Evolutionary conservation across 2,329 filamentous ascomycete species (phyloP), one percentile per base, ranked within the genome.

Genomic region (Talaromyces sp.): DNA sequence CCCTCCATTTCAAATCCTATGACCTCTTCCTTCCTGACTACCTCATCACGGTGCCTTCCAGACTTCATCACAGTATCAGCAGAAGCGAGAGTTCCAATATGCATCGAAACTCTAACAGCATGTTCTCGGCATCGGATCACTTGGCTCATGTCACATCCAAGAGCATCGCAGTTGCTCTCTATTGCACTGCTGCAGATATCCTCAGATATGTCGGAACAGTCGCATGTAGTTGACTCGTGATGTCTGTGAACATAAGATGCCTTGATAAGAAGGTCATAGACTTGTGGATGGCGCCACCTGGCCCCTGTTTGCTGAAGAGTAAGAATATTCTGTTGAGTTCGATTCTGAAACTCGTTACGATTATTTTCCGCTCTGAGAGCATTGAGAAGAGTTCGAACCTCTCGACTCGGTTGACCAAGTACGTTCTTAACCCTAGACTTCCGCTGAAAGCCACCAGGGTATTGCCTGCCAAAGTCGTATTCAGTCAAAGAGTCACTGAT

Each of bases 1-100:
- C 66, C 69, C 59, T 73, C 71, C 68, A 70, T 73, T 62, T 72
- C 71, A 25, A 73, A 70, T 1, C 67, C 69, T 7, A 67, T 57
- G 35, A 59, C 57, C 28, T 64, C 40, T 5, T 63, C 16, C 16
- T 35, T n/a, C 23, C 12, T n/a, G 14, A 37, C 42, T 21, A 63
- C n/a, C 4, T 21, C 23, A 55, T 61, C 59, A 55, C 59, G 59
- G 25, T 61, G 46, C 12, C 21, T 6, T 18, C 46, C 59, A 12
- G 59, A 61, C 4, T 61, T 61, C 46, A 61, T 54, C 16, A 61
- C 48, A 1, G 37, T 54, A 11, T 61, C 48, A 8, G 59, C 59
- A 5, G 23, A 61, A 40, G 59, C 59, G 37, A 61, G n/a, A 16
- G 46, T 31, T 18, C 59, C 59, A 35, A 55, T 35, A 52, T 61